Conservation (phyloP, 352 stramenopile species). For the Phytophthora quininea region DNA sequence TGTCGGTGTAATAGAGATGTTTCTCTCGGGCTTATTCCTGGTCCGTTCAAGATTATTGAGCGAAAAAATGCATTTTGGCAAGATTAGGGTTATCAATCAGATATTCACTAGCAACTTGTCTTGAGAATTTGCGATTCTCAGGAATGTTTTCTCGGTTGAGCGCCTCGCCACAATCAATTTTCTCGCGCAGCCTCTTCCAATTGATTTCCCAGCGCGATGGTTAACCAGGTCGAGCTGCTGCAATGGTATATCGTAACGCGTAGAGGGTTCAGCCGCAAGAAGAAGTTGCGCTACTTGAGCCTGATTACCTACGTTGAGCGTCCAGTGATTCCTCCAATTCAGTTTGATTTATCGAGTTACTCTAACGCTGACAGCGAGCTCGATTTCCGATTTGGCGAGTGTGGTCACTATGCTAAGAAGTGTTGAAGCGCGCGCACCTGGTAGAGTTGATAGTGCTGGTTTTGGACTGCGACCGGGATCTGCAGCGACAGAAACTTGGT, state of each 20-base stretch:
- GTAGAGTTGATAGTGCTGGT: not conserved
- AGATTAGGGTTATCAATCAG: not conserved
- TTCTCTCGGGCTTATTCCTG: not conserved
- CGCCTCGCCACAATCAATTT: not conserved
- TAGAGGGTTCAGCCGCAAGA: conserved; percentile 10
- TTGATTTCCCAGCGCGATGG: not conserved
- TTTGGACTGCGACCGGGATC: not conserved
- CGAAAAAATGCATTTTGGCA: not conserved
- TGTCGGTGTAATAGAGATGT: not conserved
- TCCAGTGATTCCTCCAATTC: not conserved
- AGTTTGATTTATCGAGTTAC: conserved; percentile 2
- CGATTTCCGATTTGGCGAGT: conserved; percentile 6
- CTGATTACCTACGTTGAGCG: conserved; percentile 4
- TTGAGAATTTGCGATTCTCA: not conserved
- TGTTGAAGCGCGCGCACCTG: not conserved
- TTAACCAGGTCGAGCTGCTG: not conserved
- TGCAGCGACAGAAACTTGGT: not conserved
- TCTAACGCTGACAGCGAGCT: conserved; percentile 13
- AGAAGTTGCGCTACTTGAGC: conserved; percentile 4
- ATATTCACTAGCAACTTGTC: not conserved
- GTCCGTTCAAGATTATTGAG: not conserved
- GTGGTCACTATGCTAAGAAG: not conserved
- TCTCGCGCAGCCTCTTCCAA: too few relatives aligned
- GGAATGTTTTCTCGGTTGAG: not conserved
- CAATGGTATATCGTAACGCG: conserved; percentile 1